Percentiles rank a stretch among this genome's conserved stretches.
These are phyloP conservation scores for Pseudognaphalium luteoalbum DNA, from an alignment of 129 eudicot species.

Conservation along the genomic window DNA sequence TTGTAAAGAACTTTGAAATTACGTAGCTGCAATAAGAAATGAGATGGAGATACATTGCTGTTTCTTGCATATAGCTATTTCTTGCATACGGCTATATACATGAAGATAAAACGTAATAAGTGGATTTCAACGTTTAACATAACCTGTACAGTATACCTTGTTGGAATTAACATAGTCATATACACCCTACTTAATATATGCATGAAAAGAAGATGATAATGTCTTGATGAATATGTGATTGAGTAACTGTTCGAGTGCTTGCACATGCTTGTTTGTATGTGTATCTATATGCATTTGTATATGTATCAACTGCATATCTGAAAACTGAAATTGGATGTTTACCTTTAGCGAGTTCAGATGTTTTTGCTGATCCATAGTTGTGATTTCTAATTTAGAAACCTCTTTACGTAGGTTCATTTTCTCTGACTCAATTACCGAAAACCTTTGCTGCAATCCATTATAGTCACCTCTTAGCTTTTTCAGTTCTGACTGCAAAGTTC, in stretches of 20 bases:
- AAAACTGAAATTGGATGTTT: conserved; percentile 19
- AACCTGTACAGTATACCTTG: neutral
- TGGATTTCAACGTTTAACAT: neutral
- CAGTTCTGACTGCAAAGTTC: conserved; percentile 58
- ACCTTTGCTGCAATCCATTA: conserved; percentile 45
- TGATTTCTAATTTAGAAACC: conserved; percentile 45
- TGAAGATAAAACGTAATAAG: neutral
- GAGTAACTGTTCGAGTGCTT: neutral
- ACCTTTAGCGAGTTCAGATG: conserved; percentile 39
- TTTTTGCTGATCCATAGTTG: conserved; percentile 27
- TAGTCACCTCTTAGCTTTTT: conserved; percentile 47
- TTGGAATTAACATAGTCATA: neutral
- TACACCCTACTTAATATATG: neutral
- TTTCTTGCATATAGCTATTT: neutral
- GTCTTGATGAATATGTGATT: neutral
- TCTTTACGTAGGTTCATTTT: conserved; percentile 57
- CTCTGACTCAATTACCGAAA: conserved; percentile 48
- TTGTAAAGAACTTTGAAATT: neutral
- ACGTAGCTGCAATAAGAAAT: neutral
- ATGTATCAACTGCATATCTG: conserved; percentile 14
- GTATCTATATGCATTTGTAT: neutral
- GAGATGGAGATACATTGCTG: neutral
- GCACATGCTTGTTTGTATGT: neutral
- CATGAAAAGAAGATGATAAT: neutral
- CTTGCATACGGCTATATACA: neutral